Evolutionary conservation across 116 monocot species (phyloP).

Genomic region (Posidonia oceanica): DNA sequence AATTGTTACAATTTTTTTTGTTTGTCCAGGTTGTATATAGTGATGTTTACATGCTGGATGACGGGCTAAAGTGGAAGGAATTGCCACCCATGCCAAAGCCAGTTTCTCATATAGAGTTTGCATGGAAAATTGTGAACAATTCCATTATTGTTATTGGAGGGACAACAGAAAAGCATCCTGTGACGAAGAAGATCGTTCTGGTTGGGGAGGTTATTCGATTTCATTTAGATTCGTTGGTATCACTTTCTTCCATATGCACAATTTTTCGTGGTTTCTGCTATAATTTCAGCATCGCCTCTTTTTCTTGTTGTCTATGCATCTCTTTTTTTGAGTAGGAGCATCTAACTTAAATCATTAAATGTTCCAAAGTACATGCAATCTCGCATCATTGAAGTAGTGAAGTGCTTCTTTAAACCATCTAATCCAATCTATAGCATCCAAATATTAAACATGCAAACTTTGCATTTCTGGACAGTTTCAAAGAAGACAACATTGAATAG

Average conservation of each 20-base stretch:
- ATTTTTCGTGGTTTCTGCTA: not conserved
- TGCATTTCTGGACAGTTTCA: no score
- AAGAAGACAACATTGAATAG: no score
- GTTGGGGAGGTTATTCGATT: constrained; percentile 87
- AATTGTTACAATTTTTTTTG: not conserved
- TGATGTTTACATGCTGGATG: constrained; percentile 92
- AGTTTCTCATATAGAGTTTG: constrained; percentile 98
- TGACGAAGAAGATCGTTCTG: constrained; percentile 87
- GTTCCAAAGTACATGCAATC: no score
- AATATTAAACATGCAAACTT: no score
- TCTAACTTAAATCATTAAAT: no score
- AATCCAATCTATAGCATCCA: no score
- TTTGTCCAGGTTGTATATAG: constrained; percentile 59
- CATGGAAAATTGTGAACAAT: constrained; percentile 90
- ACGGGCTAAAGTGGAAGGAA: constrained; percentile 59
- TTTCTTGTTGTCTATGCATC: not conserved
- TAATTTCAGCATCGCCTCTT: not conserved
- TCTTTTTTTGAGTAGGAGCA: no score
- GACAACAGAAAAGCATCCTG: constrained; percentile 91
- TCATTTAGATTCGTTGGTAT: constrained; percentile 61
- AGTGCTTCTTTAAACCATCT: no score
- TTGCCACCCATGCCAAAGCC: constrained; percentile 93
- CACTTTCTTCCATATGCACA: not conserved
- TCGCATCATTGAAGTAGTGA: no score
- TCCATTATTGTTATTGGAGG: constrained; percentile 84